A percentile compares a stretch with the other conserved stretches of the same genome.
Conservation (phyloP, 768 basidiomycete species). For the Mycena olivaceomarginata region DNA sequence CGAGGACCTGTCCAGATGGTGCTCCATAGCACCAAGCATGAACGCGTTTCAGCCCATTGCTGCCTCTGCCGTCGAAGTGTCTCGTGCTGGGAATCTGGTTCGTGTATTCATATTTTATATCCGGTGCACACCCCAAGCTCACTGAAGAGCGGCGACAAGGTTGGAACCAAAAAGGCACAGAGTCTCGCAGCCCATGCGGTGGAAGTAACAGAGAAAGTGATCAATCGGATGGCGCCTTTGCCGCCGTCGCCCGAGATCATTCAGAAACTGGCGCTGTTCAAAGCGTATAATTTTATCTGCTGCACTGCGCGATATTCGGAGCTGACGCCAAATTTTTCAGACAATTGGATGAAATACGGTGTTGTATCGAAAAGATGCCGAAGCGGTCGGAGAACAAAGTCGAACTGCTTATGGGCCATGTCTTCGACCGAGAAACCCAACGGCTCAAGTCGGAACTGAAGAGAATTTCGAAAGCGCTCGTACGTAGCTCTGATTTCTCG, state of each 20-base stretch:
- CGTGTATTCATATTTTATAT: background rate
- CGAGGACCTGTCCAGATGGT: background rate
- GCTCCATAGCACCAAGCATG: background rate
- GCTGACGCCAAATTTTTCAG: background rate
- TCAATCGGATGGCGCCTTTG: background rate
- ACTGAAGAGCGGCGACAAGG: background rate
- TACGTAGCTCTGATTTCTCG: too few species aligned
- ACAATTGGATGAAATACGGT: background rate
- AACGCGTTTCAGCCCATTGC: background rate
- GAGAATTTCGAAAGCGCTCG: background rate
- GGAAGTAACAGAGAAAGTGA: background rate
- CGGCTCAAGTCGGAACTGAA: background rate
- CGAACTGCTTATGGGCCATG: too few species aligned
- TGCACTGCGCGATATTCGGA: background rate
- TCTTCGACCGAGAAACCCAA: background rate
- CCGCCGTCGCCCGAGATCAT: background rate
- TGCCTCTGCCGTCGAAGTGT: slow-evolving; percentile 4
- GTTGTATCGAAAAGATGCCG: background rate
- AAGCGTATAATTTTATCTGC: background rate
- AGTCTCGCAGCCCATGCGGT: slow-evolving; percentile 4
- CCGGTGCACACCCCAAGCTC: background rate
- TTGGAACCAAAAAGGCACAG: background rate
- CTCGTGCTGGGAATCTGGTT: background rate
- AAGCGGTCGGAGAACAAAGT: too few species aligned
- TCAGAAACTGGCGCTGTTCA: background rate